Conservation (phyloP, 2,329 filamentous ascomycete genomes). For the Neonectria ditissima region DNA sequence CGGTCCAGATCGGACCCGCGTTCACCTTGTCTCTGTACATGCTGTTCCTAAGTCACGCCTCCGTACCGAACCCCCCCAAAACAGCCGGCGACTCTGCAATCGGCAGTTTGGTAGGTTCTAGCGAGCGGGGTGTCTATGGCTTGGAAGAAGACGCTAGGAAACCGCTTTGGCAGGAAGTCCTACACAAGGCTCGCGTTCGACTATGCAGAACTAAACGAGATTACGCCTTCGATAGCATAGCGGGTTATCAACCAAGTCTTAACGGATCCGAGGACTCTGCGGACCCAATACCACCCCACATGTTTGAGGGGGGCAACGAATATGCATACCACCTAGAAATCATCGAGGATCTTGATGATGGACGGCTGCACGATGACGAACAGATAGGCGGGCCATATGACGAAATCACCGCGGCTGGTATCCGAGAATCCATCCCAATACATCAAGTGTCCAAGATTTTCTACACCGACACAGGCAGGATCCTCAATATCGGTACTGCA, state of each 20-base stretch:
- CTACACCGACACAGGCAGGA: constrained; percentile 90
- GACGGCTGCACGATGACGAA: constrained; percentile 62
- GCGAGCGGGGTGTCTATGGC: constrained; percentile 39
- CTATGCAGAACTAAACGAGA: constrained; percentile 74
- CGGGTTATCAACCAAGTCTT: constrained; percentile 31
- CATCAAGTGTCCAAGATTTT: constrained; percentile 85
- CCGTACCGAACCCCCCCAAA: constrained; percentile 36
- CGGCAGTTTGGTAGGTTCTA: constrained; percentile 2
- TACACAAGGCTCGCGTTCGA: constrained; percentile 90
- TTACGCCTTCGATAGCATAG: constrained; percentile 36
- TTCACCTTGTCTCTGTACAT: constrained; percentile 94
- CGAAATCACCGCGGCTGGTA: constrained; percentile 57
- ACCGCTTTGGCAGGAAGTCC: constrained; percentile 93
- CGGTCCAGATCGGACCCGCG: constrained; percentile 86
- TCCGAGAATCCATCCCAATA: constrained; percentile 66
- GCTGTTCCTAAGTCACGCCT: constrained; percentile 86
- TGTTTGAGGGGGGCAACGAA: constrained; percentile 36
- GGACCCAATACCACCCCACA: constrained; percentile 9
- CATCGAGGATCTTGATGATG: constrained; percentile 80
- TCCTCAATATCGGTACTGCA: constrained; percentile 78
- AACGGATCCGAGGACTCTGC: constrained; percentile 4
- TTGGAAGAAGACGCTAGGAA: constrained; percentile 61
- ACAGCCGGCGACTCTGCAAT: constrained; percentile 9
- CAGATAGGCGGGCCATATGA: constrained; percentile 53
- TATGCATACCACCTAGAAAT: constrained; percentile 86